Evolutionary conservation across 2,329 filamentous ascomycete genomes (phyloP), one percentile per base, ranked within the genome.

Genomic region (Pseudogymnoascus sp.): DNA sequence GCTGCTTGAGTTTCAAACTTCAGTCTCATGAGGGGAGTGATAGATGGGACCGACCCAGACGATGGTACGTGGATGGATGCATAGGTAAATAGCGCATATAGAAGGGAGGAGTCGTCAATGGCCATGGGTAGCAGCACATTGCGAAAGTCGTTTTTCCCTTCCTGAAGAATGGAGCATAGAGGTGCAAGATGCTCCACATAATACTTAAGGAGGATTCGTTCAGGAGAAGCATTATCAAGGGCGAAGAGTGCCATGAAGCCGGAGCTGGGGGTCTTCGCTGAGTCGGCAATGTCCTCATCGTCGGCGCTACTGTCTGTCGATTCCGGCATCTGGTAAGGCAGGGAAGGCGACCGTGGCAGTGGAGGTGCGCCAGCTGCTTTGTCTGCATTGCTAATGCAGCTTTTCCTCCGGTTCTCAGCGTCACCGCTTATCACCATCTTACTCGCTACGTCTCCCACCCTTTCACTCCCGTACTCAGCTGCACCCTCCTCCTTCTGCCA

Each of bases 31-130:
- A 55, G 52, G 9, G 61, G 57, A 33, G 59, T 59, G 12, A 39
- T 33, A 6, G 55, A 58, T 18, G 60, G 33, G 26, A 57, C 48
- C 19, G 58, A 26, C 18, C 37, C 61, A 23, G 60, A 56, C 13
- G 62, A 41, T 12, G 61, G 38, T 21, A 58, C 48, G 59, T 63
- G 61, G 33, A 62, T 58, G 23, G 62, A 63, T 41, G 62, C 61
- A 52, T 62, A 63, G 39, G 61, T 48, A 37, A 63, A 63, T n/a
- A 63, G 55, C 3, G 62, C 62, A 10, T 63, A 61, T 2, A 63
- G 61, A 9, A 63, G 30, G 3, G 62, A 62, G 21, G 62, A 61
- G 59, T 63, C 62, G 39, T 60, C 62, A 34, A 63, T 63, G 21
- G 62, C 62, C 62, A 62, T 62, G 21, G 61, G 61, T 15, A 62